These are phyloP conservation scores for Linnemannia hyalina DNA, from an alignment of 192 early-diverging fungal genomes.

Conservation along the genomic window DNA sequence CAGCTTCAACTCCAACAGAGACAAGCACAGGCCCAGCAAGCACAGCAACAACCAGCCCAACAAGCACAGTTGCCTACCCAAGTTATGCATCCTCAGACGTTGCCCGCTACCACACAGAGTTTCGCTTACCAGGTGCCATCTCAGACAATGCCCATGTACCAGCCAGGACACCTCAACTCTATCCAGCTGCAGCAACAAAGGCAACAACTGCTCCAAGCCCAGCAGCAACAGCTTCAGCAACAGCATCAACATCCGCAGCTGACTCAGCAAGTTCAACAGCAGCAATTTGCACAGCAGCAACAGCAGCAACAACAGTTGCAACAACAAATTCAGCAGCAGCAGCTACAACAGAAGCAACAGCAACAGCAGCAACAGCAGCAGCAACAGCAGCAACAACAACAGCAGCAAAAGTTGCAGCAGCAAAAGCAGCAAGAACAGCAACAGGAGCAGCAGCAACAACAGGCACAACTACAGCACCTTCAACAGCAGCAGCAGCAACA, in stretches of 20 bases:
- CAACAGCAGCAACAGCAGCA: slow-evolving; percentile 4
- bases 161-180: neutral
- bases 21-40: neutral
- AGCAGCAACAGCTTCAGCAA: slow-evolving; percentile 32
- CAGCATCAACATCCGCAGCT: slow-evolving; percentile 20
- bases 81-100: neutral
- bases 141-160: slow-evolving; percentile 9
- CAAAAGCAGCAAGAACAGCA: slow-evolving; percentile 18
- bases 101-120: neutral
- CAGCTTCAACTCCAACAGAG: slow-evolving; percentile 1
- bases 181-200: slow-evolving; percentile 13
- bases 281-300: slow-evolving; percentile 17
- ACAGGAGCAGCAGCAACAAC: neutral
- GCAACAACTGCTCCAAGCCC: slow-evolving; percentile 22
- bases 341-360: slow-evolving; percentile 10
- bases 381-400: slow-evolving; percentile 12
- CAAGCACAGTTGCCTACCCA: neutral
- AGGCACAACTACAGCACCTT: neutral
- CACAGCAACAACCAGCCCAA: neutral
- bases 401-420: slow-evolving; percentile 14
- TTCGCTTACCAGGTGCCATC: slow-evolving; percentile 11
- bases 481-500: neutral
- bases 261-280: slow-evolving; percentile 4
- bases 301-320: slow-evolving; percentile 21
- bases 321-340: slow-evolving; percentile 14